A percentile compares a stretch with the other conserved stretches of the same genome.
Conservation (phyloP, 345 rosid species). For the Moricandia arvensis region DNA sequence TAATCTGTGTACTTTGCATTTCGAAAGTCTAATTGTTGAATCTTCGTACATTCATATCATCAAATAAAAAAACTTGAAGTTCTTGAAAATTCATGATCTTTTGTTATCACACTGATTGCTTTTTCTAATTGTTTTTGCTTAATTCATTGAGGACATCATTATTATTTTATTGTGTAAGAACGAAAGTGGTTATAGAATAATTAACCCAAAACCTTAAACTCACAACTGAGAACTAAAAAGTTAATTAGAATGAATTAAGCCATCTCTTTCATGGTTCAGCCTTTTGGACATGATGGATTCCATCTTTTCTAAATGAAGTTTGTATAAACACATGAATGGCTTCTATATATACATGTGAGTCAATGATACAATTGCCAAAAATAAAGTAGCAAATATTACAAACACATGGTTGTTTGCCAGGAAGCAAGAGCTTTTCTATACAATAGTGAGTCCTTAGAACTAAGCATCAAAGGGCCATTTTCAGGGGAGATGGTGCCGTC, state of each 20-base stretch:
- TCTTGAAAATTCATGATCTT: neutral
- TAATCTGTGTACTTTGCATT: constrained; percentile 7
- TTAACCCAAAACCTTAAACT: neutral
- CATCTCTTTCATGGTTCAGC: constrained; percentile 1
- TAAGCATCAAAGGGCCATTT: neutral
- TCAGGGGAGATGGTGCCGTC: neutral
- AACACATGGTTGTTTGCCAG: constrained; percentile 13
- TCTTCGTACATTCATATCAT: constrained; percentile 7
- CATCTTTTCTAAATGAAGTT: neutral
- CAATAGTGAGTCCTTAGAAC: constrained; percentile 4
- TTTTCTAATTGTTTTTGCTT: neutral
- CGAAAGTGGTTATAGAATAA: neutral
- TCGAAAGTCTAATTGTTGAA: neutral
- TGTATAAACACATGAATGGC: constrained; percentile 7
- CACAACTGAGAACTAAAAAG: neutral
- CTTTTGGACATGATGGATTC: neutral
- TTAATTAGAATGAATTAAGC: neutral
- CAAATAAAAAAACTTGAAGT: neutral
- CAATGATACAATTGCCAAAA: constrained; percentile 16
- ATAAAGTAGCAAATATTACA: constrained; percentile 16
- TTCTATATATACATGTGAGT: constrained; percentile 17
- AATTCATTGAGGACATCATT: neutral
- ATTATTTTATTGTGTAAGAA: neutral
- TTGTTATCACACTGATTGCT: neutral
- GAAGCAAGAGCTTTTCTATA: constrained; percentile 20